Conservation (phyloP, 768 basidiomycete genomes). For the Trametes meyenii region DNA sequence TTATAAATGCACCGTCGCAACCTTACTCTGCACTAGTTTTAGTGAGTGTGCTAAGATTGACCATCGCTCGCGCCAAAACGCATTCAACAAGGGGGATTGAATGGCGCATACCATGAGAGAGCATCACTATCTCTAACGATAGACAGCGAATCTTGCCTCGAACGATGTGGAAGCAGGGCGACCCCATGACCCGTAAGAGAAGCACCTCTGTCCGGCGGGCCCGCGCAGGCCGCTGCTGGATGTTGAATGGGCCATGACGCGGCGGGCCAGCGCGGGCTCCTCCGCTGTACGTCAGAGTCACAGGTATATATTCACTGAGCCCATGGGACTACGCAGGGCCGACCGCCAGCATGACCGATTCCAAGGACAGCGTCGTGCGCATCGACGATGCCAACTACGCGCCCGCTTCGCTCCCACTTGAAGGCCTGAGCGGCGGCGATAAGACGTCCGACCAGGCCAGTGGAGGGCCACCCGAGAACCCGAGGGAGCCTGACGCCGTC, state of each 20-base stretch:
- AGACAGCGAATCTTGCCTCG: too few species aligned
- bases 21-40: too few species aligned
- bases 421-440: neutral
- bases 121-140: too few species aligned
- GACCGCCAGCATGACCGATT: neutral
- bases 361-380: conserved; percentile 11
- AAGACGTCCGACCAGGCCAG: neutral
- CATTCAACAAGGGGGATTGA: too few species aligned
- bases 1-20: too few species aligned
- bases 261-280: neutral
- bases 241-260: too few species aligned
- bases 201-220: neutral
- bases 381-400: conserved; percentile 1
- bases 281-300: too few species aligned
- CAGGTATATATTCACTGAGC: neutral
- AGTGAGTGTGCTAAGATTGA: too few species aligned
- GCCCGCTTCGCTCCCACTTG: neutral
- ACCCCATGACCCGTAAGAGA: neutral
- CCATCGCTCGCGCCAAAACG: too few species aligned
- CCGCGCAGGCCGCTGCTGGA: neutral
- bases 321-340: neutral
- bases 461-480: too few species aligned
- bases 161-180: neutral
- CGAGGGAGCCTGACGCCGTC: neutral
- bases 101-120: too few species aligned